Evolutionary conservation across 2,329 filamentous ascomycete genomes (phyloP).

Genomic region (Didymella lethalis): DNA sequence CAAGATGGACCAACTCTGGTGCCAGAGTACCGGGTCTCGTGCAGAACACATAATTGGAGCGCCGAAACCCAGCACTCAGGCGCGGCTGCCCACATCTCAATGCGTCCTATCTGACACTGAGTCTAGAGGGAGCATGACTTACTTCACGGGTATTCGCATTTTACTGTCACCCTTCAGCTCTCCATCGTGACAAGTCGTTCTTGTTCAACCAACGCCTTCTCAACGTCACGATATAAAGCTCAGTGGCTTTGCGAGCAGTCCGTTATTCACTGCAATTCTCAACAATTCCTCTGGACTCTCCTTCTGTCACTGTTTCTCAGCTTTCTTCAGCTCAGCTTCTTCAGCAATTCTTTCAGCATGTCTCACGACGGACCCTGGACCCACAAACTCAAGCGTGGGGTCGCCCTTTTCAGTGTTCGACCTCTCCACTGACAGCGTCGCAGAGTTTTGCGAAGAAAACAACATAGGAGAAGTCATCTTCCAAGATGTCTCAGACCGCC

Average conservation of each 20-base stretch:
- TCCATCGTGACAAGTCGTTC: constrained; percentile 17
- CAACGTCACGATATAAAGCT: constrained; percentile 13
- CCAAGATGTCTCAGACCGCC: constrained; percentile 50
- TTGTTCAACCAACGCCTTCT: constrained; percentile 11
- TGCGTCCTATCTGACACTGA: constrained; percentile 24
- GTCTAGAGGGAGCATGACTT: constrained; percentile 31
- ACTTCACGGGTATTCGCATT: constrained; percentile 29
- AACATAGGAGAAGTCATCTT: constrained; percentile 40
- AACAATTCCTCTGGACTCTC: neutral
- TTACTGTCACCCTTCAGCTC: constrained; percentile 19
- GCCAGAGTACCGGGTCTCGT: constrained; percentile 22
- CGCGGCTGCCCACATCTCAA: constrained; percentile 30
- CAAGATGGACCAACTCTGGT: constrained; percentile 19
- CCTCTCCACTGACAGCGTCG: constrained; percentile 4
- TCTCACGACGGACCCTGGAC: constrained; percentile 33
- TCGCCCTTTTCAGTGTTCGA: constrained; percentile 1
- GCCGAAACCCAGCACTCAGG: constrained; percentile 24
- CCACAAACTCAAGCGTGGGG: constrained; percentile 41
- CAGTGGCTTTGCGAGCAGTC: neutral
- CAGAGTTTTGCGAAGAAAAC: constrained; percentile 44
- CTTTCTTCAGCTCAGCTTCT: neutral
- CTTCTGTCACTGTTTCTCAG: neutral
- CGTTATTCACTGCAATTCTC: constrained; percentile 2
- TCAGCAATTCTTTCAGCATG: constrained; percentile 24
- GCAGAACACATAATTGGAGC: constrained; percentile 31